Evolutionary conservation across 179 eudicot genomes (phyloP), one percentile per base, ranked within the genome.

Genomic region (Pouteria campechiana): DNA sequence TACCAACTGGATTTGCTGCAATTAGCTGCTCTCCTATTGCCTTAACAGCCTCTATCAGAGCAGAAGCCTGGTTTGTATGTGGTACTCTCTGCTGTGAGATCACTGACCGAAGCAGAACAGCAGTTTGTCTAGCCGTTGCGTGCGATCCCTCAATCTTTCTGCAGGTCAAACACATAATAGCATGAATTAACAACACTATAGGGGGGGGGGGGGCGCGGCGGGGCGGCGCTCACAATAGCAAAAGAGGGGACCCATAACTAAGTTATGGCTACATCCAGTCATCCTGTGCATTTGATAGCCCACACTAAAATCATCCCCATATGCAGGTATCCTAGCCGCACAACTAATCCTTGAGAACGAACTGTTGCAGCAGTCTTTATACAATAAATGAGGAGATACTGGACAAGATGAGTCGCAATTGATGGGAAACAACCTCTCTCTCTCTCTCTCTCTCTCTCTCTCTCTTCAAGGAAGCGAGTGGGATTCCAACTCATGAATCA

Each of bases 81-180:
- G 93, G 90, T 22, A 86, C 61, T 59, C 97, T 63, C 52, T 72
- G 81, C 41, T 82, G 93, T 7, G 95, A 89, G 37, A 86, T 81
- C 45, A 86, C 79, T 0, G 97, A 81, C 11, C 95, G 70, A 20
- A 89, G 81, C 58, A 89, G 62, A 46, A 85, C 97, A 3, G 90
- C 93, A 6, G 95, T 86, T 32, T 74, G 61, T 74, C 80, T 78
- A 7, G 97, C 89, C 0, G 83, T 76, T 2, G 89, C 73, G 66
- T 89, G 86, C 13, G 97, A 89, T 6, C 97, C 97, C 69, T 89
- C 95, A 27, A 89, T 61, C 65, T 89, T 79, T 41, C 97, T 89
- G 67, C 64, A 21, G 7, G 17, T 5, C 0, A 6, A 17, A 32
- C 4, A 28, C 7, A 14, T 2, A 20, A 35, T 14, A 36, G 3